Base-by-base conservation (phyloP, 1,284 basidiomycete genomes). In the Fomitopsis pinicola region DNA sequence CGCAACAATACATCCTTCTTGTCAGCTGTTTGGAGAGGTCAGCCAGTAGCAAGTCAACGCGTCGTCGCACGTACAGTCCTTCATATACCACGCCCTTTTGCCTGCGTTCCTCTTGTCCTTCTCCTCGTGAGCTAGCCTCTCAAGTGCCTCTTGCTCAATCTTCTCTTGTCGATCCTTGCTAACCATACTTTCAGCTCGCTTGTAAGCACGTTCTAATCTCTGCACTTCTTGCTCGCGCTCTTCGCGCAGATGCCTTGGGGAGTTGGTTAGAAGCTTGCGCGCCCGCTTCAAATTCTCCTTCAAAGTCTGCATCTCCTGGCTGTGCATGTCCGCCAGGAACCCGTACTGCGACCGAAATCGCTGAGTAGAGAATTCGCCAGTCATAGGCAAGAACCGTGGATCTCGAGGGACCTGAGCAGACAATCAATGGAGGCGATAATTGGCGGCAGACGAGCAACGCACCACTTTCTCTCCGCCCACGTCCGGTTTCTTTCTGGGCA, bases 71-170 rank as follows among this genome's bases (percentile, higher is more conserved):
- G 68, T 72, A 93, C 94, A 78, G 67, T 89, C 80, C 79, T 98
- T 98, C 82, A 98, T 83, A 75, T 85, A 92, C 91, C 93, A 98
- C 19, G 81, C 83, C 12, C 83, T 81, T 77, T 97, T 97, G 3
- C 95, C 95, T 55, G 84, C 75, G 59, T 83, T 81, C 63, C 85
- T 42, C 76, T 91, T 94, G 67, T 87, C 84, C 63, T 78, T 79
- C 78, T 97, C 95, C 62, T 87, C 85, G 67, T 84, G 83, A 67
- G 82, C 83, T 54, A 81, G 80, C 61, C 78, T 78, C 5, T 76
- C 72, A 59, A 96, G 70, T 0, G 88, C 91, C 52, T 87, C 82
- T 52, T 83, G 78, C 68, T 94, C 88, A 15, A 91, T 76, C 68
- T 81, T 80, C 64, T 94, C 88, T 58, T 85, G 82, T 65, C 84